phyloP scores from a whole-genome alignment of 2,329 filamentous ascomycete species.

The Aureobasidium namibiae region DNA sequence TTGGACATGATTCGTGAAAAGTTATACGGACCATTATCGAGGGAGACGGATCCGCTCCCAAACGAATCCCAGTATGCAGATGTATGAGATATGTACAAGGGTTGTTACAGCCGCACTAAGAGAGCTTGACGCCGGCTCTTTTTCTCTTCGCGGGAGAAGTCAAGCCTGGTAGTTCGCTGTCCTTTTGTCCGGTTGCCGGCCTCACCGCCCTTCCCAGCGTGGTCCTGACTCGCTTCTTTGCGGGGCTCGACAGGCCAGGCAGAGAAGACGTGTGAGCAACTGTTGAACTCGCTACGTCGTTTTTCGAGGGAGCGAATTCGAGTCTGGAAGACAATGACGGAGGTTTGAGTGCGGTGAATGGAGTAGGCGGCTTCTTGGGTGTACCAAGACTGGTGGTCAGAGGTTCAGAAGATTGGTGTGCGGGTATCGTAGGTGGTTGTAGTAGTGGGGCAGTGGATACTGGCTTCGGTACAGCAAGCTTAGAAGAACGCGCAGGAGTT shows the following conservation, averaged over 20 bases:
- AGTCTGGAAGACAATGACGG: constrained; percentile 1
- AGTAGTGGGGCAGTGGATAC: not conserved
- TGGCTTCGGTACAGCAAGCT: not conserved
- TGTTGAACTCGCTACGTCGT: not conserved
- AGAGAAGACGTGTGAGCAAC: not conserved
- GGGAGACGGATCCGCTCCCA: not conserved
- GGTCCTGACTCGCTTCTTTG: constrained; percentile 27
- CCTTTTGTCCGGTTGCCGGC: not conserved
- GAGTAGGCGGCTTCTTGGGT: constrained; percentile 17
- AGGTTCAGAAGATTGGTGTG: not conserved
- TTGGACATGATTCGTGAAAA: constrained; percentile 1
- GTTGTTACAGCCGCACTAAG: not conserved
- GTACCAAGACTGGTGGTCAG: not conserved
- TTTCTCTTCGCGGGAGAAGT: constrained; percentile 13
- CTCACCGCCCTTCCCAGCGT: not conserved
- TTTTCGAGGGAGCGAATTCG: constrained; percentile 1
- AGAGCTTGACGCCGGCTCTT: constrained; percentile 2
- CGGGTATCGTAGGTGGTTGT: not conserved
- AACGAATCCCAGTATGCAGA: not conserved
- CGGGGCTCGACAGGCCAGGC: constrained; percentile 16
- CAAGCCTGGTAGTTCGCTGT: constrained; percentile 5
- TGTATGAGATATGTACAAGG: constrained; percentile 4
- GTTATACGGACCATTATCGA: not conserved
- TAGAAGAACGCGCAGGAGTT: constrained; percentile 22
- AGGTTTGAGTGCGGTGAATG: not conserved